These are phyloP conservation scores for Rhododendron vialii DNA, from an alignment of 148 eudicot genomes.

Conservation along the genomic window DNA sequence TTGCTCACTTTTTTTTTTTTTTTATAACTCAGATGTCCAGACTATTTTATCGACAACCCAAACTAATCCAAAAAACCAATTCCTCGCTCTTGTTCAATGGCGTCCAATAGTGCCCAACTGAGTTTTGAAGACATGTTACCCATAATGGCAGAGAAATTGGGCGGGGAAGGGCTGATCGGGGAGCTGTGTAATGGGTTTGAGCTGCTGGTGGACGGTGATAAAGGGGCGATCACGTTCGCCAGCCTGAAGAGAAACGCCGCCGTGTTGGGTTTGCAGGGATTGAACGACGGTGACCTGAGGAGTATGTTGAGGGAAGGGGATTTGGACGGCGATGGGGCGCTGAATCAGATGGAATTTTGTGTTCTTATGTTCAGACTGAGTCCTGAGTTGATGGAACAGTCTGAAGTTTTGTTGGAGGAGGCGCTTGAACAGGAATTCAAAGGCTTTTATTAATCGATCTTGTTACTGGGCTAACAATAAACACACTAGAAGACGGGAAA, in stretches of 20 bases:
- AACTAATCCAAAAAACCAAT: too few relatives aligned
- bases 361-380: conserved; percentile 84
- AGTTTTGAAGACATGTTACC: conserved; percentile 61
- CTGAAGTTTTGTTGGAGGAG: conserved; percentile 52
- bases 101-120: conserved; percentile 9
- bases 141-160: conserved; percentile 65
- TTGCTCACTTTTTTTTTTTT: too few relatives aligned
- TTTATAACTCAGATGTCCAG: too few relatives aligned
- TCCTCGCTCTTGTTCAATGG: conserved; percentile 12
- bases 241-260: conserved; percentile 65
- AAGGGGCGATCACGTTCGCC: conserved; percentile 68
- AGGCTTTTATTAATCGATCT: neutral
- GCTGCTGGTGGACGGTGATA: conserved; percentile 48
- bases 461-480: too few relatives aligned
- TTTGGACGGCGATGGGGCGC: conserved; percentile 64
- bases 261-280: conserved; percentile 49
- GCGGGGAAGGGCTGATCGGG: conserved; percentile 67
- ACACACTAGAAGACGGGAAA: too few relatives aligned
- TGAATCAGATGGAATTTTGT: conserved; percentile 80
- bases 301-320: conserved; percentile 72
- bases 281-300: conserved; percentile 51
- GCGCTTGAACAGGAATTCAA: conserved; percentile 32
- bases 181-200: conserved; percentile 78
- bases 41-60: neutral
- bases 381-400: conserved; percentile 74